A percentile compares a stretch with the other conserved stretches of the same genome.
Conservation (phyloP, 1,139 yeast species). For the Pichia sp. region DNA sequence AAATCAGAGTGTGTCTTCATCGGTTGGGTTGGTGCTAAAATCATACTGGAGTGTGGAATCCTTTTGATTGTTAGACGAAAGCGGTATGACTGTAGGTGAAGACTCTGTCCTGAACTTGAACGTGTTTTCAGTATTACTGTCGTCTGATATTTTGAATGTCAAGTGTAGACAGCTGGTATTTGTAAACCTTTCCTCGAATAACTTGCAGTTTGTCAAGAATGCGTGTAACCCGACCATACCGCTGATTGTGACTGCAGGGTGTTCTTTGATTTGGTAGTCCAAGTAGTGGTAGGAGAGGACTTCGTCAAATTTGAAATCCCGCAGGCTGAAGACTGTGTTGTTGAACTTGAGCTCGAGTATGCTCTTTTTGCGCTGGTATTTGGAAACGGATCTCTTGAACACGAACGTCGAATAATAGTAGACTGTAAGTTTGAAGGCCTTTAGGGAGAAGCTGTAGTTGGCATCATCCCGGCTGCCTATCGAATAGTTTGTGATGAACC, state of each 20-base stretch:
- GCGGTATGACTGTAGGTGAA: not conserved
- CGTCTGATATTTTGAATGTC: not conserved
- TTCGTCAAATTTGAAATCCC: conserved; percentile 1
- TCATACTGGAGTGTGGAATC: not conserved
- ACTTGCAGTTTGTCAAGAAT: conserved; percentile 1
- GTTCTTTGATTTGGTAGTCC: not conserved
- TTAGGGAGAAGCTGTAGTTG: not conserved
- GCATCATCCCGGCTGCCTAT: not conserved
- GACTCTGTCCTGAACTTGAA: conserved; percentile 3
- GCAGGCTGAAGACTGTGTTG: not conserved
- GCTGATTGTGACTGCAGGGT: not conserved
- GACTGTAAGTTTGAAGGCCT: not conserved
- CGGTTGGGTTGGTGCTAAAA: not conserved
- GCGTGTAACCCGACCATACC: conserved; percentile 3
- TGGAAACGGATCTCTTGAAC: not conserved
- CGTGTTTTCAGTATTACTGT: not conserved
- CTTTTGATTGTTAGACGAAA: not conserved
- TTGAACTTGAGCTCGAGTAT: not conserved
- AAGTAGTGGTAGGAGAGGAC: not conserved
- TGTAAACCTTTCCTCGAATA: conserved; percentile 4
- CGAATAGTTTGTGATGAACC: not conserved
- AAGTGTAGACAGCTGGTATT: conserved; percentile 4
- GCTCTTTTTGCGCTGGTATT: conserved; percentile 1
- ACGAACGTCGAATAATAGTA: not conserved
- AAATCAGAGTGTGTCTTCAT: too few species aligned